These are phyloP conservation scores for Penicillium paneum DNA, from an alignment of 2,329 filamentous ascomycete species.

Conservation along the genomic window DNA sequence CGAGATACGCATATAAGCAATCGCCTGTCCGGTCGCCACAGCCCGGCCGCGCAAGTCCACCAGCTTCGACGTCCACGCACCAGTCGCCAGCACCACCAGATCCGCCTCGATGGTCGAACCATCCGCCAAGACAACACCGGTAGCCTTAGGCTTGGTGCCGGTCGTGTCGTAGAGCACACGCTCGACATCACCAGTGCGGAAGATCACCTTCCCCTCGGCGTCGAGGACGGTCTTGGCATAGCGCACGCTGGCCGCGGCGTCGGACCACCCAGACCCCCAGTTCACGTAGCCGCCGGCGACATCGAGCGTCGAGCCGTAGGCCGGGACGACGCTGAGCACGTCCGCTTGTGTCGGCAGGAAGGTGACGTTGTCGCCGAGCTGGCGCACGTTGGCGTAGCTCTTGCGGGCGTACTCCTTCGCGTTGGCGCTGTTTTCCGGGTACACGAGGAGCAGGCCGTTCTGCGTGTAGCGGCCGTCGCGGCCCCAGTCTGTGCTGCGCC, in stretches of 20 bases:
- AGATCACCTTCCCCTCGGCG: constrained; percentile 34
- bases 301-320: constrained; percentile 34
- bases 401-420: constrained; percentile 38
- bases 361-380: constrained; percentile 34
- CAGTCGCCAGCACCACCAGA: constrained; percentile 75
- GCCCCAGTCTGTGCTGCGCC: constrained; percentile 50
- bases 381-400: constrained; percentile 42
- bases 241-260: constrained; percentile 42
- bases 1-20: constrained; percentile 75
- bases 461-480: constrained; percentile 44
- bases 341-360: constrained; percentile 34
- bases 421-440: constrained; percentile 30
- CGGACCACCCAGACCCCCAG: constrained; percentile 47
- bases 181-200: constrained; percentile 37
- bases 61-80: constrained; percentile 79
- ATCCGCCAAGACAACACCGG: constrained; percentile 52
- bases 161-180: constrained; percentile 30
- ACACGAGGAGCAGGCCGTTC: constrained; percentile 44
- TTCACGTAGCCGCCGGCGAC: constrained; percentile 46
- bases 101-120: constrained; percentile 59
- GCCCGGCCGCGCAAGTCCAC: constrained; percentile 74
- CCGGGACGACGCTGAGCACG: constrained; percentile 34
- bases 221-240: constrained; percentile 40
- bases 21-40: constrained; percentile 74
- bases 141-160: constrained; percentile 40